Base-by-base conservation (phyloP, 2,329 filamentous ascomycete species). In the Hysterium pulicare region DNA sequence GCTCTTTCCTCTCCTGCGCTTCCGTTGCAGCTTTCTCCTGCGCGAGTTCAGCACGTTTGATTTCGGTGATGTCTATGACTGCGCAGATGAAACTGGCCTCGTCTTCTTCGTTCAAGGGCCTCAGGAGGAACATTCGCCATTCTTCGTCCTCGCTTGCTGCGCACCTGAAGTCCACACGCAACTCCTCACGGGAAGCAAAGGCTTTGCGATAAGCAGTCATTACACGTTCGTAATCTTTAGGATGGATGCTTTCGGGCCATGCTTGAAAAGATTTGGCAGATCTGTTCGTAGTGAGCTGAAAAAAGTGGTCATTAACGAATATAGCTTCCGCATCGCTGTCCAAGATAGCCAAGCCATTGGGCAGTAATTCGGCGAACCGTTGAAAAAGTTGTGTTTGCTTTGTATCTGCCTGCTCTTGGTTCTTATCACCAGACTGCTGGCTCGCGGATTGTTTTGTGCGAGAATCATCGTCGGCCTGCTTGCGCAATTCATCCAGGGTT, bases 251-350 rank as follows among this genome's bases (percentile, higher is more conserved):
- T 40, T 72, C 66, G 0, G 71, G 71, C 71, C 71, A 73, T 4
- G 67, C 62, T 10, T 61, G 69, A 42, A 73, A 73, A 2, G 64
- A 60, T 21, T 69, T 63, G 0, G 60, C 55, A 16, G 60, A 56
- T 26, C 61, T 60, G 42, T 70, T 68, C 0, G 69, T 72, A 0
- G 71, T 73, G n/a, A 74, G 57, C 17, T 65, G 58, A 49, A 70
- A 72, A 48, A 73, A 74, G 36, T 64, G 62, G 39, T 71, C 66
- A 38, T 74, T 74, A 10, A 74, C 71, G 38, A 72, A 74, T 7
- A 73, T 55, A 7, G 70, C 68, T 28, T 71, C 67, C 1, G 70
- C 69, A 15, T 68, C 60, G 35, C 65, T 64, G 45, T 73, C 68
- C 5, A 74, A 57, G 24, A 74, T 72, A 2, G 71, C 71, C 9